phyloP scores from a whole-genome alignment of 257 asterid species.

The Fraxinus quadrangulata region DNA sequence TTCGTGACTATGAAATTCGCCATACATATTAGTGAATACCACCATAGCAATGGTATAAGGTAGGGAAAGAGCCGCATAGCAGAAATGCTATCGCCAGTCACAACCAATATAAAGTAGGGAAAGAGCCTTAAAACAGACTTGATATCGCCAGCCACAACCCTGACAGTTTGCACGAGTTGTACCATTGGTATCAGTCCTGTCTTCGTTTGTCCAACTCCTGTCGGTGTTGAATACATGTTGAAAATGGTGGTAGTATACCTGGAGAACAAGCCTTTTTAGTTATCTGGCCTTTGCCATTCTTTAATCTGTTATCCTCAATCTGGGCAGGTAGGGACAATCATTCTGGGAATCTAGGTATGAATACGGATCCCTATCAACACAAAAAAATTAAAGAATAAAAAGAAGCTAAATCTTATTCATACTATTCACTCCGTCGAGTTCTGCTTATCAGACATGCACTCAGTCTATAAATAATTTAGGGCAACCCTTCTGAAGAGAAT shows the following conservation, averaged over 20 bases:
- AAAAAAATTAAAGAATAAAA: no score
- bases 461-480: no score
- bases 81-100: background rate
- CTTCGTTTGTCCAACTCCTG: background rate
- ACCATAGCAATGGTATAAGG: background rate
- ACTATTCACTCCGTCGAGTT: background rate
- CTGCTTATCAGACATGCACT: background rate
- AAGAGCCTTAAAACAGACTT: background rate
- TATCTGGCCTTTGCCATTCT: no score
- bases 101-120: background rate
- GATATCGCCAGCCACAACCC: background rate
- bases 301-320: no score
- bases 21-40: background rate
- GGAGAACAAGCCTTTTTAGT: no score
- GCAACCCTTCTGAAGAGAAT: slow-evolving; percentile 43
- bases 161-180: background rate
- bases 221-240: background rate
- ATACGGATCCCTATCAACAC: no score
- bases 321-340: no score
- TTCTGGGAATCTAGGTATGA: no score
- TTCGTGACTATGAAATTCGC: background rate
- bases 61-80: background rate
- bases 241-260: no score
- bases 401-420: no score
- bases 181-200: background rate